Evolutionary conservation across 1,284 basidiomycete genomes (phyloP).

Genomic region (Thecaphora thlaspeos): DNA sequence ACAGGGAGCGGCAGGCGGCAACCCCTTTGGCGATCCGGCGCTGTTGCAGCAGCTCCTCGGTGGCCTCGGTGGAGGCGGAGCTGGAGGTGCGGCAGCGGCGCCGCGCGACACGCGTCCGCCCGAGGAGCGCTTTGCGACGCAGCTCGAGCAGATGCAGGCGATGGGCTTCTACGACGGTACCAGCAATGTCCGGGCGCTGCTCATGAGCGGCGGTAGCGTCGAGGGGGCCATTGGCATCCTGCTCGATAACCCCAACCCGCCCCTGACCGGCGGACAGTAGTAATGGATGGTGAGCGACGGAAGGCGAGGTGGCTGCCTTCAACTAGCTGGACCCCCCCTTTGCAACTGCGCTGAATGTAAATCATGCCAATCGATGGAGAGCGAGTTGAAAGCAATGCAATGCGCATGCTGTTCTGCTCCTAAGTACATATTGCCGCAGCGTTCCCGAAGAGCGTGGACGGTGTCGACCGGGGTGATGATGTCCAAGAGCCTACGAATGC

Average conservation of each 20-base stretch:
- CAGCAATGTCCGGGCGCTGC: conserved; percentile 48
- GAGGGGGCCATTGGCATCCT: conserved; percentile 49
- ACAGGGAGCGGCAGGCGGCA: conserved; percentile 9
- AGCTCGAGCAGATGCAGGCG: conserved; percentile 52
- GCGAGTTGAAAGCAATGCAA: too few relatives aligned
- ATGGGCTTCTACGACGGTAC: conserved; percentile 54
- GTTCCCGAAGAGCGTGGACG: too few relatives aligned
- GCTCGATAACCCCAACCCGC: conserved; percentile 37
- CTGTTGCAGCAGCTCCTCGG: conserved; percentile 35
- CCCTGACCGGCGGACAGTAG: neutral
- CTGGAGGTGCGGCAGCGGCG: conserved; percentile 11
- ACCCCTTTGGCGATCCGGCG: conserved; percentile 21
- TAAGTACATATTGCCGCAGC: too few relatives aligned
- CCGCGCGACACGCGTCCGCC: conserved; percentile 41
- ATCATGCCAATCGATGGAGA: too few relatives aligned
- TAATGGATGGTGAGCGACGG: too few relatives aligned
- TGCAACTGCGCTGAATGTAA: too few relatives aligned
- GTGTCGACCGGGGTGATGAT: too few relatives aligned
- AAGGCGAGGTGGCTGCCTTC: too few relatives aligned
- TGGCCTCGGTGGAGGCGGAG: conserved; percentile 25
- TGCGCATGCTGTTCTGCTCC: too few relatives aligned
- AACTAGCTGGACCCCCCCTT: too few relatives aligned
- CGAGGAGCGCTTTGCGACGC: conserved; percentile 51
- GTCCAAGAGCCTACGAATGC: too few relatives aligned
- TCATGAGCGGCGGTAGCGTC: conserved; percentile 50